Base-by-base conservation (phyloP, 441 rosid species). In the Metrosideros polymorpha region DNA sequence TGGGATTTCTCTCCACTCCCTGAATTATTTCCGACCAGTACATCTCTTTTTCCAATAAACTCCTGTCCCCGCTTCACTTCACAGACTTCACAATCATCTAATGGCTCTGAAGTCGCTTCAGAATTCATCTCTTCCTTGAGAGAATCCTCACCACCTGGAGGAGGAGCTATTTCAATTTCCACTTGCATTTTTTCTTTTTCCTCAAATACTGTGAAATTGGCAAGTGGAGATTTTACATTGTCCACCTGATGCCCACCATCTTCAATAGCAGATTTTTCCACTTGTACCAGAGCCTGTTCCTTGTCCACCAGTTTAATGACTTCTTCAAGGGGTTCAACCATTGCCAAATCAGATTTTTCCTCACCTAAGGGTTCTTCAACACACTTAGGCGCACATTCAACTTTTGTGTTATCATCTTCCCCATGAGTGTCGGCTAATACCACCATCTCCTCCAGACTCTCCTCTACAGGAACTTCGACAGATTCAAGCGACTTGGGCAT, bases 231-330 rank as follows among this genome's bases (percentile, higher is more conserved):
- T 22, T 71, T 24, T 39, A 71, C 79, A 12, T 71, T 71, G 8
- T 71, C 79, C 47, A 71, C 47, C 47, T 22, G 79, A 71, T 71
- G 79, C 47, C 54, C 88, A 84, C 42, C 83, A 83, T 84, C 86
- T 84, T 89, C 90, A 57, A 43, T 47, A 82, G 49, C 85, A 87
- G 83, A 84, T 59, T 88, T 92, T 88, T 89, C 91, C 54, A 66
- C 77, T 32, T 85, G 86, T 42, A 66, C 27, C 54, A 63, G 53
- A 71, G 47, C 79, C 79, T 35, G 47, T 56, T 83, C 89, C 55
- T 82, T 61, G 63, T 84, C 85, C 52, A 49, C 85, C 17, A 45
- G 47, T 54, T 87, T 86, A 17, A 52, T 53, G 43, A 86, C 87
- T 84, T 84, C 49, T 63, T 52, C 85, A 39, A 83, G 75, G 66